These are phyloP conservation scores for Aspergillus sp. DNA, from an alignment of 2,329 filamentous ascomycete species.

Conservation along the genomic window DNA sequence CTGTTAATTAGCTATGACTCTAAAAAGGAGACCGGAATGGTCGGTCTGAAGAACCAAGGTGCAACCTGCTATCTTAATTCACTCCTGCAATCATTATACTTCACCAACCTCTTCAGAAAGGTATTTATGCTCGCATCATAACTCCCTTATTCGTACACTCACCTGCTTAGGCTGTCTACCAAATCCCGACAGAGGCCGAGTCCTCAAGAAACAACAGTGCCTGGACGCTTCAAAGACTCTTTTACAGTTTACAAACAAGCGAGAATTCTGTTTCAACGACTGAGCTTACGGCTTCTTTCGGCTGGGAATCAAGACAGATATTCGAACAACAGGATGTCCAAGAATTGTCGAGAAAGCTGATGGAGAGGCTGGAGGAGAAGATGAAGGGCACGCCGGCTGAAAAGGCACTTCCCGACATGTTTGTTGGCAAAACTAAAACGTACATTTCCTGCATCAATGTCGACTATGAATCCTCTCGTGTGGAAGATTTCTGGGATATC, in stretches of 20 bases:
- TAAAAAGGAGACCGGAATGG: conserved; percentile 97
- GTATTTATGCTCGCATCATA: conserved; percentile 36
- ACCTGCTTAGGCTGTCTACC: conserved; percentile 69
- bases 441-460: conserved; percentile 99
- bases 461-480: conserved; percentile 88
- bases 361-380: conserved; percentile 93
- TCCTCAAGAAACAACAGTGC: conserved; percentile 78
- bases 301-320: conserved; percentile 95
- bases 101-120: conserved; percentile 90
- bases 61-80: conserved; percentile 87
- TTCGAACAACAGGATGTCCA: conserved; percentile 99
- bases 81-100: conserved; percentile 74
- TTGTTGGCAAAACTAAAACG: conserved; percentile 96
- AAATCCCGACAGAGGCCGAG: conserved; percentile 87
- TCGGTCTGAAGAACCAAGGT: conserved; percentile 93
- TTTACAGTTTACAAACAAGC: conserved; percentile 89
- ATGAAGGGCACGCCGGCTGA: conserved; percentile 97
- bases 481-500: conserved; percentile 98
- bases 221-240: conserved; percentile 86
- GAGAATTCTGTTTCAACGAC: conserved; percentile 77
- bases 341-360: conserved; percentile 89
- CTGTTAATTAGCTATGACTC: conserved; percentile 67
- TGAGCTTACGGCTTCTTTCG: conserved; percentile 92
- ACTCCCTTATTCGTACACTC: background rate
- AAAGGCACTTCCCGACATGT: conserved; percentile 81